phyloP scores from a whole-genome alignment of 352 stramenopile species.

The Phytophthora niederhauseri region DNA sequence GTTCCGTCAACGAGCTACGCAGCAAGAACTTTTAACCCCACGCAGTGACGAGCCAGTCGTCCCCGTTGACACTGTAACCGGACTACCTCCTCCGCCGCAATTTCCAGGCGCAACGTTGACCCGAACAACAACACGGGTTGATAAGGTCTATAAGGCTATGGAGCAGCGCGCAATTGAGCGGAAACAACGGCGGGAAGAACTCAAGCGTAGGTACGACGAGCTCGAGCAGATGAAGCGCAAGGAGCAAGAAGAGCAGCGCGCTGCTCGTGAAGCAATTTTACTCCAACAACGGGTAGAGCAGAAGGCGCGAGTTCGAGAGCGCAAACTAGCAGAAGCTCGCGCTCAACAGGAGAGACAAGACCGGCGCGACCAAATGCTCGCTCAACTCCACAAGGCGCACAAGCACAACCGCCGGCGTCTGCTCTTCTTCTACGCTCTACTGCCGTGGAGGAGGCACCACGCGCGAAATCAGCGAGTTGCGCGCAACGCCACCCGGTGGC shows the following conservation, averaged over 20 bases:
- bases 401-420: slow-evolving; percentile 48
- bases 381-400: slow-evolving; percentile 31
- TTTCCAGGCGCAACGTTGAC: background rate
- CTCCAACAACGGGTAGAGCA: slow-evolving; percentile 49
- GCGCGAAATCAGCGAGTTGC: slow-evolving; percentile 33
- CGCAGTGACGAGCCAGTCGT: background rate
- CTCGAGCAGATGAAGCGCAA: slow-evolving; percentile 56
- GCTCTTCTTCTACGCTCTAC: slow-evolving; percentile 54
- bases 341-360: slow-evolving; percentile 40
- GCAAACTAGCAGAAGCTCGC: slow-evolving; percentile 43
- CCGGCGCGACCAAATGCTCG: slow-evolving; percentile 35
- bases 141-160: slow-evolving; percentile 62
- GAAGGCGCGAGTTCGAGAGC: slow-evolving; percentile 41
- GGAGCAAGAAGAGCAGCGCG: slow-evolving; percentile 42
- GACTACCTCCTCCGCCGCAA: background rate
- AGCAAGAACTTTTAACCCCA: background rate
- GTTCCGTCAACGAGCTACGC: background rate
- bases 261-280: slow-evolving; percentile 46
- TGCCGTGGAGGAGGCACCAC: slow-evolving; percentile 48
- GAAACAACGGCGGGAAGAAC: slow-evolving; percentile 56
- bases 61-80: background rate
- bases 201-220: slow-evolving; percentile 60
- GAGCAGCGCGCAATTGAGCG: slow-evolving; percentile 57
- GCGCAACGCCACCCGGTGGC: slow-evolving; percentile 46
- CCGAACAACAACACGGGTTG: slow-evolving; percentile 15